Conservation (phyloP, 1,284 basidiomycete genomes). For the Cryptococcus sp. region DNA sequence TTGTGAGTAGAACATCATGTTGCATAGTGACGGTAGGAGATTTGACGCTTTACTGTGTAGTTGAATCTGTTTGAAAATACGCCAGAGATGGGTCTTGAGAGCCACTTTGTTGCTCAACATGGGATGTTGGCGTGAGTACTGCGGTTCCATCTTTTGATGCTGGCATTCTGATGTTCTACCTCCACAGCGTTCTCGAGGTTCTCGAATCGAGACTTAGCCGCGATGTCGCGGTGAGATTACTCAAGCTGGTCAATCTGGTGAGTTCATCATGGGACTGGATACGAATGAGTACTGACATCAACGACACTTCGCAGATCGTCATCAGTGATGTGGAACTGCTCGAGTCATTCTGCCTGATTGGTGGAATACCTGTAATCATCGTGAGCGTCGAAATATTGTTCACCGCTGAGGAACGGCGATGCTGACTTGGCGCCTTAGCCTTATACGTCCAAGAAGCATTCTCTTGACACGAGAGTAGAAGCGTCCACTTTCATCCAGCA, state of each 20-base stretch:
- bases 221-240: slow-evolving; percentile 77
- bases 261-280: not conserved
- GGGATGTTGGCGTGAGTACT: slow-evolving; percentile 74
- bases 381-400: slow-evolving; percentile 55
- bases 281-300: not conserved
- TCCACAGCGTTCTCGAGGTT: slow-evolving; percentile 72
- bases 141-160: not conserved
- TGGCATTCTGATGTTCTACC: no score
- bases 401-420: not conserved
- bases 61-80: slow-evolving; percentile 74
- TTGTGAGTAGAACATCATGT: slow-evolving; percentile 60
- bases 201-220: slow-evolving; percentile 76
- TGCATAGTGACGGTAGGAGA: not conserved
- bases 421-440: slow-evolving; percentile 40
- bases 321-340: slow-evolving; percentile 79
- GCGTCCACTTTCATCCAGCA: slow-evolving; percentile 92
- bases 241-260: slow-evolving; percentile 88
- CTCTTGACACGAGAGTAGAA: slow-evolving; percentile 89
- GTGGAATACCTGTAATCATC: slow-evolving; percentile 90
- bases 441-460: slow-evolving; percentile 92
- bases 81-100: slow-evolving; percentile 72
- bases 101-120: slow-evolving; percentile 85
- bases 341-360: slow-evolving; percentile 93
- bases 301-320: slow-evolving; percentile 66
- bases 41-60: slow-evolving; percentile 53